Base-by-base conservation (phyloP, 2,329 filamentous ascomycete species). In the Trichoderma sp. region DNA sequence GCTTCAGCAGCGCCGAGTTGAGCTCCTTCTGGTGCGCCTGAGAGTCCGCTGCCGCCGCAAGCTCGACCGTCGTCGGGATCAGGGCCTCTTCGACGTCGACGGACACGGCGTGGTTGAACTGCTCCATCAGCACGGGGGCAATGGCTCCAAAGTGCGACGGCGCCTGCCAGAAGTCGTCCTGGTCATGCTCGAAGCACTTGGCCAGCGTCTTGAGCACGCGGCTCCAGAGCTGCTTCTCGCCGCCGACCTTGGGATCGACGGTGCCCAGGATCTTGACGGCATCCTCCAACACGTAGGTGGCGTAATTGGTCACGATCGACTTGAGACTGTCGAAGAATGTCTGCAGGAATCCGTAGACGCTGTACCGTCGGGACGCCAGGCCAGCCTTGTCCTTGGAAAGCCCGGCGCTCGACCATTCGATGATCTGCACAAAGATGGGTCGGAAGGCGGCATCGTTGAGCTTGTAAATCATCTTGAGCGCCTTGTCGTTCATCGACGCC, bases 141-240 rank as follows among this genome's bases (percentile, higher is more conserved):
- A 97, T 87, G 30, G 85, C 85, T 65, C 83, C 82, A 73, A 97
- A 97, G 78, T 97, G 93, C 0, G 90, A 85, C 0, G 95, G 94
- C 0, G 91, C 88, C 82, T 97, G 93, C 93, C 93, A 98, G 81
- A 97, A 98, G 76, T 93, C 90, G 75, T 96, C 93, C 78, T 96
- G 91, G 74, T 98, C 95, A 75, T 97, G 88, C 76, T 90, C 85
- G 73, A 98, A 97, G 71, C 88, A 90, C 70, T 87, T 89, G 30
- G 84, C 81, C 52, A 98, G 82, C 21, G 92, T 90, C 61, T 82
- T 80, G 58, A 98, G 83, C 2, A 92, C 86, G 19, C 86, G 85
- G 47, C 82, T 80, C 84, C 91, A 91, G 4, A 97, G 83, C 47
- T 80, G 79, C 51, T 81, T 78, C 69, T 86, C 83, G 69, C 83